Conservation (phyloP, 805 yeast species). For the Candida boleticola region DNA sequence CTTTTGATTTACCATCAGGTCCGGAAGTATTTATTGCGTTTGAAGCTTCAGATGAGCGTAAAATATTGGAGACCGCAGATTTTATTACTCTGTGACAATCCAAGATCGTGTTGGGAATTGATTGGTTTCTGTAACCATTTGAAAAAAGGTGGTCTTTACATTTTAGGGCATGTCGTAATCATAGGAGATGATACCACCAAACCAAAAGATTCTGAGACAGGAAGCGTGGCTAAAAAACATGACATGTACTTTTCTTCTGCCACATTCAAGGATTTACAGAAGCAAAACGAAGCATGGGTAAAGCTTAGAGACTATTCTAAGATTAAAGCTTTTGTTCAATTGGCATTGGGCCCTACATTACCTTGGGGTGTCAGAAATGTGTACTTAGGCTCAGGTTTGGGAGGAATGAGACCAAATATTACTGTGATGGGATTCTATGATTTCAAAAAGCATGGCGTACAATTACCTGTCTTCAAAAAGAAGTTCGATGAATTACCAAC, state of each 20-base stretch:
- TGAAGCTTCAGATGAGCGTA: slow-evolving; percentile 84
- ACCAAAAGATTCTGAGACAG: slow-evolving; percentile 25
- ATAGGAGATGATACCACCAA: slow-evolving; percentile 37
- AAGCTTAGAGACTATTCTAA: slow-evolving; percentile 73
- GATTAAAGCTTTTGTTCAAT: slow-evolving; percentile 92
- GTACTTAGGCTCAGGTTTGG: slow-evolving; percentile 90
- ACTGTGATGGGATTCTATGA: slow-evolving; percentile 91
- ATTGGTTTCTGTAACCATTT: slow-evolving; percentile 91
- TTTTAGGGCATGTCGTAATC: slow-evolving; percentile 87
- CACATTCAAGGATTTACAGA: slow-evolving; percentile 64
- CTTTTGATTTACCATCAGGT: slow-evolving; percentile 94
- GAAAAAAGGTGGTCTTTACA: slow-evolving; percentile 92
- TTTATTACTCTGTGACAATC: slow-evolving; percentile 82
- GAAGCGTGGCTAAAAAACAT: background rate
- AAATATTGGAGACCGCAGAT: slow-evolving; percentile 99
- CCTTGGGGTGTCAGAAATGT: slow-evolving; percentile 97
- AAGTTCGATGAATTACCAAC: slow-evolving; percentile 56
- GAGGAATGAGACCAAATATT: slow-evolving; percentile 97
- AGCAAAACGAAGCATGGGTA: slow-evolving; percentile 79
- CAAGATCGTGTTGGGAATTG: slow-evolving; percentile 87
- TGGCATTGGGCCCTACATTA: slow-evolving; percentile 80
- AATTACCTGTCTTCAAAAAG: slow-evolving; percentile 20
- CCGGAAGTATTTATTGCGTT: slow-evolving; percentile 77
- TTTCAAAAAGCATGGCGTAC: slow-evolving; percentile 42
- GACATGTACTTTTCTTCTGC: slow-evolving; percentile 32